A percentile compares a stretch with the other conserved stretches of the same genome.
Evolutionary conservation across 331 rosid species (phyloP).

Genomic region (Saraca asoca): DNA sequence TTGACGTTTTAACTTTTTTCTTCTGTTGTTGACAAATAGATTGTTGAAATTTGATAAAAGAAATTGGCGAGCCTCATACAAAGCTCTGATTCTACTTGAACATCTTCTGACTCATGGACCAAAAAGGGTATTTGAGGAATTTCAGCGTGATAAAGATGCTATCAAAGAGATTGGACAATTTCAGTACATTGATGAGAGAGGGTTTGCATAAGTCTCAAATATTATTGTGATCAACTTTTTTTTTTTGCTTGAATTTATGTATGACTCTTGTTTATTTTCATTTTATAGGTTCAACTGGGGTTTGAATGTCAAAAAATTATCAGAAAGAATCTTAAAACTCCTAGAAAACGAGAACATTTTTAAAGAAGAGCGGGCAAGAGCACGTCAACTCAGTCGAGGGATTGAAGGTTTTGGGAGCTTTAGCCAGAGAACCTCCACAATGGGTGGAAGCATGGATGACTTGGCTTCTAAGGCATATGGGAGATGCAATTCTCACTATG

Average conservation of each 20-base stretch:
- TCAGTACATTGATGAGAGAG: conserved; percentile 65
- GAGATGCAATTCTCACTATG: conserved; percentile 44
- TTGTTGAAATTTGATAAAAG: conserved; percentile 53
- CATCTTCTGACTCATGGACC: conserved; percentile 83
- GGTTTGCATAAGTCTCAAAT: conserved; percentile 40
- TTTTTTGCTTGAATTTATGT: background rate
- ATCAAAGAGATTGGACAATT: conserved; percentile 53
- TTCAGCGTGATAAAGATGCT: conserved; percentile 40
- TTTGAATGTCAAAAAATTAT: conserved; percentile 45
- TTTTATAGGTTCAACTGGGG: conserved; percentile 80
- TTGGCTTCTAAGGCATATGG: conserved; percentile 34
- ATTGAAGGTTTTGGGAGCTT: conserved; percentile 80
- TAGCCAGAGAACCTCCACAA: conserved; percentile 32
- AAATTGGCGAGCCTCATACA: conserved; percentile 68
- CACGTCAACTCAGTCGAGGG: conserved; percentile 53
- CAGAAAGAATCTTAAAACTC: conserved; percentile 54
- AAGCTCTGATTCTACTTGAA: conserved; percentile 63
- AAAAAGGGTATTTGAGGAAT: conserved; percentile 60
- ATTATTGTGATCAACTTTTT: background rate
- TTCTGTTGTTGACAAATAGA: conserved; percentile 44
- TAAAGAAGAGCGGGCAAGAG: conserved; percentile 57
- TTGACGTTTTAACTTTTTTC: background rate
- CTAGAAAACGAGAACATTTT: conserved; percentile 39
- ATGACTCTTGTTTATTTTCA: conserved; percentile 6
- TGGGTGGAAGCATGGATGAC: conserved; percentile 33